Evolutionary conservation across 2,329 filamentous ascomycete species (phyloP).

Genomic region (Pyricularia sp.): DNA sequence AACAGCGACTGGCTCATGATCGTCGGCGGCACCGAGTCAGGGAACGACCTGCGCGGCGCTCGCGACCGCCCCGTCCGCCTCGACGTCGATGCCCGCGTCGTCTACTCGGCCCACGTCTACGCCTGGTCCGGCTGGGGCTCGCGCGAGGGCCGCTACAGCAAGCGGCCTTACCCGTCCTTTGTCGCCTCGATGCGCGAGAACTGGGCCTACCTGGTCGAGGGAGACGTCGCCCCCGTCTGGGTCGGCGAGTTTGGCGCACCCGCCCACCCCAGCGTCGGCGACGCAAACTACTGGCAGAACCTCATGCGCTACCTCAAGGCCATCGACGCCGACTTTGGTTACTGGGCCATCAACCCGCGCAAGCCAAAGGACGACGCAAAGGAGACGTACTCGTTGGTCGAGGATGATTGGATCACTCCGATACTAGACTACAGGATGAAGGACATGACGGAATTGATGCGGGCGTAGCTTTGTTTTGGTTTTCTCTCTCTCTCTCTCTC

Average conservation of each 20-base stretch:
- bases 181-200: slow-evolving; percentile 51
- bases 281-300: slow-evolving; percentile 57
- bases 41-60: slow-evolving; percentile 54
- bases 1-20: slow-evolving; percentile 58
- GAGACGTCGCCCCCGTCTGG: slow-evolving; percentile 53
- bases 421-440: slow-evolving; percentile 54
- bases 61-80: slow-evolving; percentile 46
- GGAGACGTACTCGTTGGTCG: slow-evolving; percentile 53
- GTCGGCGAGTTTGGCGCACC: slow-evolving; percentile 59
- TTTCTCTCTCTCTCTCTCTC: neutral
- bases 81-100: slow-evolving; percentile 43
- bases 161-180: slow-evolving; percentile 54
- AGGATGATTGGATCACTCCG: slow-evolving; percentile 56
- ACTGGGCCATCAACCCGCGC: slow-evolving; percentile 60
- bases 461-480: slow-evolving; percentile 10
- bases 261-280: slow-evolving; percentile 39
- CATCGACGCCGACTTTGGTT: slow-evolving; percentile 56
- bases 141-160: slow-evolving; percentile 47
- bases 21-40: slow-evolving; percentile 58
- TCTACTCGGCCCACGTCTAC: slow-evolving; percentile 63
- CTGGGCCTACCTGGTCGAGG: slow-evolving; percentile 56
- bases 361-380: slow-evolving; percentile 48
- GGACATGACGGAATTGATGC: slow-evolving; percentile 48
- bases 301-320: slow-evolving; percentile 48
- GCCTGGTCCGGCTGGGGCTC: slow-evolving; percentile 63